Conservation (phyloP, 2,329 filamentous ascomycete genomes). For the Phialemoniopsis sp. region DNA sequence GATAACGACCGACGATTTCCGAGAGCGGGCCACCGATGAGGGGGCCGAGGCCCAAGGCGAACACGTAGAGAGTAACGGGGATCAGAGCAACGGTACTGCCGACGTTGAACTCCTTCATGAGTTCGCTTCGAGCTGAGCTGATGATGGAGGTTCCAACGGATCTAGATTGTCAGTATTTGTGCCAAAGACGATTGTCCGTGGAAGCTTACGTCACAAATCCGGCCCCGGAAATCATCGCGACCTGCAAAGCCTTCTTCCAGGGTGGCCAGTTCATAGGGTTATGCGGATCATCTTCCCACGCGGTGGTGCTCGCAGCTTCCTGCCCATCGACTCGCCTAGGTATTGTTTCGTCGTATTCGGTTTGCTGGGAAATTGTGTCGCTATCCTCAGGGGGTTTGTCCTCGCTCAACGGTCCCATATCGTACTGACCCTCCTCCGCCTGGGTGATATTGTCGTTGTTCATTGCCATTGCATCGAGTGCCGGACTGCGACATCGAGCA, state of each 20-base stretch:
- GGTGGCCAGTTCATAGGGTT: conserved; percentile 49
- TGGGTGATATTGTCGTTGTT: no score
- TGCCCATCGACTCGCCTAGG: no score
- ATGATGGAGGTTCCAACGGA: conserved; percentile 51
- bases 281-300: conserved; percentile 31
- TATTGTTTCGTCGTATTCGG: no score
- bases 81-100: conserved; percentile 53
- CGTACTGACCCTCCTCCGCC: no score
- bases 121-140: conserved; percentile 37
- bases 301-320: no score
- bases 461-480: no score
- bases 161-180: conserved; percentile 25
- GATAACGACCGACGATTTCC: conserved; percentile 51
- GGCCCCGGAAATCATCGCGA: conserved; percentile 28
- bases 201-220: conserved; percentile 34
- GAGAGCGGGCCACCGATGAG: conserved; percentile 54
- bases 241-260: conserved; percentile 32
- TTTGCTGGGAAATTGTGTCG: no score
- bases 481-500: no score
- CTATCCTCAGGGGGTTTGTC: no score
- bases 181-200: not conserved
- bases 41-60: conserved; percentile 57
- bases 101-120: conserved; percentile 50
- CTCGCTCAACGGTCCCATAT: no score
- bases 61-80: conserved; percentile 54